These are phyloP conservation scores for Backusella circina DNA, from an alignment of 192 early-diverging fungal genomes.

Conservation along the genomic window DNA sequence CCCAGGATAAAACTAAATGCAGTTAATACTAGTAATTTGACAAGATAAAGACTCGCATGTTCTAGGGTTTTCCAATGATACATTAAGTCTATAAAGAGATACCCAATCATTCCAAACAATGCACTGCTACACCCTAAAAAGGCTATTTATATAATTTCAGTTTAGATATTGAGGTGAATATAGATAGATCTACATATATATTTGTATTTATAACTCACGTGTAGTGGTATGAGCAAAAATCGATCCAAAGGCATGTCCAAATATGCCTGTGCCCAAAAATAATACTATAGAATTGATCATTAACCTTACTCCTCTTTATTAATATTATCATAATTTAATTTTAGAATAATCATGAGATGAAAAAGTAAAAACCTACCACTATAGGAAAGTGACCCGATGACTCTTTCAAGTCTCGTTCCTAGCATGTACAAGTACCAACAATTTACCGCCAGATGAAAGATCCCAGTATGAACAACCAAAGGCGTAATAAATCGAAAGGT, in stretches of 20 bases:
- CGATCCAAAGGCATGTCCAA: conserved; percentile 79
- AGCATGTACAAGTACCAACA: conserved; percentile 60
- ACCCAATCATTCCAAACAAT: conserved; percentile 73
- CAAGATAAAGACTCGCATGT: conserved; percentile 61
- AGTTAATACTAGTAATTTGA: conserved; percentile 64
- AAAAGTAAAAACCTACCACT: conserved; percentile 34
- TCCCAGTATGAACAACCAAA: conserved; percentile 78
- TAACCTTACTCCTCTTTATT: neutral
- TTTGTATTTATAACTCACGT: conserved; percentile 28
- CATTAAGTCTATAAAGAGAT: conserved; percentile 73
- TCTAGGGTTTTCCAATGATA: conserved; percentile 71
- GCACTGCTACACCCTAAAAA: conserved; percentile 58
- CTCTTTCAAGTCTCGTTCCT: conserved; percentile 69
- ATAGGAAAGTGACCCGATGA: conserved; percentile 71
- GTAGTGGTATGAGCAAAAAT: conserved; percentile 47
- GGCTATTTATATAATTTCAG: conserved; percentile 21
- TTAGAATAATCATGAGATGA: conserved; percentile 20
- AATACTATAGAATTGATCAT: neutral
- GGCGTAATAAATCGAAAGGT: conserved; percentile 77
- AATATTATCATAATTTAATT: neutral
- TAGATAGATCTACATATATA: neutral
- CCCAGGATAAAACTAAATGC: conserved; percentile 66
- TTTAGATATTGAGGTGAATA: neutral
- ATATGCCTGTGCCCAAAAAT: conserved; percentile 57
- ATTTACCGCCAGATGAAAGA: conserved; percentile 76